These are phyloP conservation scores for Prunus salicina DNA, from an alignment of 306 rosid genomes.

Conservation along the genomic window DNA sequence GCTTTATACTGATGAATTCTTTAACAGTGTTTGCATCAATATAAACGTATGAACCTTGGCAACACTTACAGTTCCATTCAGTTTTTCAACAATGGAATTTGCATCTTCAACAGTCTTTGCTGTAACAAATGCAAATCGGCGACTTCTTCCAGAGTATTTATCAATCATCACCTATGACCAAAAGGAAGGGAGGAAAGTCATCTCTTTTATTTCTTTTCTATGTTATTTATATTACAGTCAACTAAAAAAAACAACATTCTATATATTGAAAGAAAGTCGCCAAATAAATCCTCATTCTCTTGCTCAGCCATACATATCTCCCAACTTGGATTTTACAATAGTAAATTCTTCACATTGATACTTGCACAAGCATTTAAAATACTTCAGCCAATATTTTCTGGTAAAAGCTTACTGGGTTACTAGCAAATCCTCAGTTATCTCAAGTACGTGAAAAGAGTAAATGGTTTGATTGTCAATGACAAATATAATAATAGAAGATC, in stretches of 20 bases:
- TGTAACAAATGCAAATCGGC: conserved; percentile 85
- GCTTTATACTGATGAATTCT: background rate
- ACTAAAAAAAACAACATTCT: background rate
- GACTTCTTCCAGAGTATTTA: conserved; percentile 88
- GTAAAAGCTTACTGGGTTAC: background rate
- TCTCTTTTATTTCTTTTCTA: background rate
- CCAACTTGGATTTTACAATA: background rate
- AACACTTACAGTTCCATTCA: conserved; percentile 77
- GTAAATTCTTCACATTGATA: background rate
- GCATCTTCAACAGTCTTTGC: conserved; percentile 87
- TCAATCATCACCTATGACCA: conserved; percentile 81
- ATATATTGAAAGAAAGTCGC: background rate
- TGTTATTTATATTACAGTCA: background rate
- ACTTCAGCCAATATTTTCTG: background rate
- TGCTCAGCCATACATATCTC: background rate
- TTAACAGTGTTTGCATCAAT: background rate
- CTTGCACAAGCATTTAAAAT: background rate
- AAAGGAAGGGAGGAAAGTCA: conserved; percentile 14
- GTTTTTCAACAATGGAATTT: conserved; percentile 67
- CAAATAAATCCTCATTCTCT: background rate
- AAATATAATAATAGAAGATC: background rate
- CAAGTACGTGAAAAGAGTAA: background rate
- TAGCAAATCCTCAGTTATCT: background rate
- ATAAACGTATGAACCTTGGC: background rate
- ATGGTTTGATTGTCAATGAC: background rate